These are phyloP conservation scores for Hydnum rufescens DNA, from an alignment of 768 basidiomycete species.

Conservation along the genomic window DNA sequence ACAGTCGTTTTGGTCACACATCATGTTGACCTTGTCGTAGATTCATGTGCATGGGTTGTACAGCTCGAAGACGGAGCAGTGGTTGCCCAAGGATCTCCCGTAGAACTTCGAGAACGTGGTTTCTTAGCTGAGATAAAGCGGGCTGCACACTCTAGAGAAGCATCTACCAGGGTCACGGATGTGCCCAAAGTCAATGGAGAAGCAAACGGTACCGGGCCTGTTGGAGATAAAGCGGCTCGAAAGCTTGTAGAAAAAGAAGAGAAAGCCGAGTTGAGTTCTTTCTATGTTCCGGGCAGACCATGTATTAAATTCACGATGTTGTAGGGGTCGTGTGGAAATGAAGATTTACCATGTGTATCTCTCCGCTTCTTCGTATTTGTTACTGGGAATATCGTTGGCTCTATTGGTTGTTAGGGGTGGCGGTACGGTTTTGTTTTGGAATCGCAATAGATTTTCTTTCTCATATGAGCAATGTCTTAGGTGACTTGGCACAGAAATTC, in stretches of 20 bases:
- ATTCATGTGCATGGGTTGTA: not conserved
- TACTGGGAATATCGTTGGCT: not conserved
- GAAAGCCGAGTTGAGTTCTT: slow-evolving; percentile 12
- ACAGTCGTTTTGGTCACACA: slow-evolving; percentile 61
- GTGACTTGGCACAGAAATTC: not conserved
- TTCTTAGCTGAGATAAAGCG: slow-evolving; percentile 14
- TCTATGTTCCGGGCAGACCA: not conserved
- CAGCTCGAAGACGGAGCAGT: slow-evolving; percentile 20
- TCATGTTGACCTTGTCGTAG: slow-evolving; percentile 66
- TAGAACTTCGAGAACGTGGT: slow-evolving; percentile 19
- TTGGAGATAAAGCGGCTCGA: not conserved
- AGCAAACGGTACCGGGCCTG: not conserved
- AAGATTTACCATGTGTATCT: slow-evolving; percentile 22
- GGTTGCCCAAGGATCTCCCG: slow-evolving; percentile 21
- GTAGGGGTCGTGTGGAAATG: slow-evolving; percentile 19
- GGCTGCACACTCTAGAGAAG: not conserved
- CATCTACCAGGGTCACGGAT: slow-evolving; percentile 15
- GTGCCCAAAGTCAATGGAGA: not conserved
- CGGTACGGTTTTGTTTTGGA: not conserved
- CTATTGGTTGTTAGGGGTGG: not conserved
- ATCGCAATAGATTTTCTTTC: not conserved
- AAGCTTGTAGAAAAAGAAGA: slow-evolving; percentile 18
- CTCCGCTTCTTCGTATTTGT: slow-evolving; percentile 12
- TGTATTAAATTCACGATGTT: not conserved
- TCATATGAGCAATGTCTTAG: too few relatives aligned